Evolutionary conservation across 2,329 filamentous ascomycete genomes (phyloP), one percentile per base, ranked within the genome.

Genomic region (Fusarium scirpi): DNA sequence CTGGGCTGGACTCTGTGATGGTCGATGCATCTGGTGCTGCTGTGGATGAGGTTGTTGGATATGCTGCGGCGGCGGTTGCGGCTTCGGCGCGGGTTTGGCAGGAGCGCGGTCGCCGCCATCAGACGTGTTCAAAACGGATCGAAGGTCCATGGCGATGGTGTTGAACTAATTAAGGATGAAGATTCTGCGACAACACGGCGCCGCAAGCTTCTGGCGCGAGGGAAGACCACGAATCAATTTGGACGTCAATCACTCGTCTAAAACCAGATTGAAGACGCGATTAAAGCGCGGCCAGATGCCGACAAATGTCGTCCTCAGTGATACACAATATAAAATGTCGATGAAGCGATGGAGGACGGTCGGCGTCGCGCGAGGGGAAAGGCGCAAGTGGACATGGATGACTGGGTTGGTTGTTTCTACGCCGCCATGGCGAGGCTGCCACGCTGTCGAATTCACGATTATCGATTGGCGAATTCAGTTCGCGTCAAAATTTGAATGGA

Each of bases 41-140:
- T 82, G 83, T 54, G 65, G 70, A 38, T 75, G 78, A 51, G 74
- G 78, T 6, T 79, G 67, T 13, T 75, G 77, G 13, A 78, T 80
- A 44, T 74, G 77, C 55, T 75, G 75, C 51, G 76, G 78, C 51
- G 80, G 78, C 47, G 78, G 79, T 70, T 79, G 79, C 57, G 75
- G 77, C 60, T 75, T 74, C 38, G 73, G 75, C 45, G 74, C 74
- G 55, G 78, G 76, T 67, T 78, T 79, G 59, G 77, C 73, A 53
- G 78, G 77, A 47, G 76, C 75, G 67, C 79, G 77, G 53, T 81
- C 83, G 71, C 80, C 83, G 62, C 79, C 79, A 66, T 86, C 86
- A 38, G 84, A 82, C 24, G 83, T 81, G 77, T 89, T 89, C 49
- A 89, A 79, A 73, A 90, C 85, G 18, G 83, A 83, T 68, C 82